phyloP scores from a whole-genome alignment of 768 basidiomycete species.

The Clavulina sp. region DNA sequence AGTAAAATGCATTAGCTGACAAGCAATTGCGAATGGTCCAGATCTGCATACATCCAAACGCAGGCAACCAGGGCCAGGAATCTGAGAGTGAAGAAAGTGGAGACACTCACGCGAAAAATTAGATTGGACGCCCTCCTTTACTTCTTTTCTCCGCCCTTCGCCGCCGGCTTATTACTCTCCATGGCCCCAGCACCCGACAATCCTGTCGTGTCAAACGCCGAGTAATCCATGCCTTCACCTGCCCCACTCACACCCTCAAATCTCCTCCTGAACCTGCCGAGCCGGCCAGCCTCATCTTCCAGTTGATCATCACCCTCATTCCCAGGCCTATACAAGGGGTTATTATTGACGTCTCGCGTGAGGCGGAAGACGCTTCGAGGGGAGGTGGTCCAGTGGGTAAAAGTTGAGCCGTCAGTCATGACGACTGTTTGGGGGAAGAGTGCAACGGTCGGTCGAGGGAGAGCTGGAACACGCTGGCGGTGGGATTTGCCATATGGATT shows the following conservation, averaged over 20 bases:
- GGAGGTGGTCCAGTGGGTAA: slow-evolving; percentile 76
- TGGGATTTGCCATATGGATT: slow-evolving; percentile 57
- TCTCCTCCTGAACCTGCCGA: slow-evolving; percentile 62
- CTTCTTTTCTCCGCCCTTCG: no score
- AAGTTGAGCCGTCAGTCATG: slow-evolving; percentile 76
- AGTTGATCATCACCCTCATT: slow-evolving; percentile 40
- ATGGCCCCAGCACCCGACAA: no score
- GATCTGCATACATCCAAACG: neutral
- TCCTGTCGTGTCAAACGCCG: no score
- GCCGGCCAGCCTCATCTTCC: slow-evolving; percentile 49
- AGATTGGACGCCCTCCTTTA: no score
- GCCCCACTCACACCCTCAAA: slow-evolving; percentile 47
- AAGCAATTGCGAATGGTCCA: neutral
- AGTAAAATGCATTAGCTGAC: neutral
- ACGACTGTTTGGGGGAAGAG: slow-evolving; percentile 75
- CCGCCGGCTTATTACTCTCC: no score
- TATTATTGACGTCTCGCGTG: slow-evolving; percentile 77
- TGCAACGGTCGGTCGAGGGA: slow-evolving; percentile 73
- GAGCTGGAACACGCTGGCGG: slow-evolving; percentile 47
- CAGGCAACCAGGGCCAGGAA: no score
- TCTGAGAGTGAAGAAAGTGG: no score
- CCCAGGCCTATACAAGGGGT: slow-evolving; percentile 67
- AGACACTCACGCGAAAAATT: no score
- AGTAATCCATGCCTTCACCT: slow-evolving; percentile 4
- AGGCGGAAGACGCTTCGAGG: slow-evolving; percentile 60